Evolutionary conservation across 2,329 filamentous ascomycete genomes (phyloP).

Genomic region (Pseudomassariella vexata): DNA sequence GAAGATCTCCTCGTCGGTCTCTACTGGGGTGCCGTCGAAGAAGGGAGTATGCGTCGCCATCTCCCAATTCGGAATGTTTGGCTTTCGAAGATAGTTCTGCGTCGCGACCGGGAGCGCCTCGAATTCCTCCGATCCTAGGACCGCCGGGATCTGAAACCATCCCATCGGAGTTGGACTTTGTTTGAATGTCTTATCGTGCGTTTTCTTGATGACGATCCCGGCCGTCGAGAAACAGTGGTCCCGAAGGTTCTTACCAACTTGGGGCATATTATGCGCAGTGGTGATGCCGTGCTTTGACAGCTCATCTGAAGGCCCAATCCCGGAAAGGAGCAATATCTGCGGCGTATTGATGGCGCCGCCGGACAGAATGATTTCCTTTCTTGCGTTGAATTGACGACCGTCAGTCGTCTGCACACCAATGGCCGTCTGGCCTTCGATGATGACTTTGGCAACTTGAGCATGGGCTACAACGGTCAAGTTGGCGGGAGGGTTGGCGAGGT

Average conservation of each 20-base stretch:
- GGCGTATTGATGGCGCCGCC: constrained; percentile 20
- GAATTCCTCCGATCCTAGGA: constrained; percentile 11
- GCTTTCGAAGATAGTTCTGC: constrained; percentile 8
- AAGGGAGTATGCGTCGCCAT: constrained; percentile 12
- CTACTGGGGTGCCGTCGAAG: constrained; percentile 3
- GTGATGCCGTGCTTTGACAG: constrained; percentile 16
- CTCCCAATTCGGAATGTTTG: constrained; percentile 13
- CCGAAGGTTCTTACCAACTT: constrained; percentile 21
- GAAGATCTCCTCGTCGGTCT: constrained; percentile 11
- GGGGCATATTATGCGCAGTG: constrained; percentile 15
- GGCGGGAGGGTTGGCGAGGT: constrained; percentile 6
- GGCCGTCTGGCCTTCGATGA: constrained; percentile 14
- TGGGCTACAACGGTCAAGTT: constrained; percentile 10
- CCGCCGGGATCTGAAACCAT: constrained; percentile 28
- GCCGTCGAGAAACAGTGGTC: constrained; percentile 14
- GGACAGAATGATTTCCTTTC: constrained; percentile 20
- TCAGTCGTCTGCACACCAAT: constrained; percentile 8
- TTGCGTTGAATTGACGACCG: constrained; percentile 8
- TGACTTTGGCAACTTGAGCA: constrained; percentile 8
- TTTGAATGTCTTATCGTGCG: constrained; percentile 4
- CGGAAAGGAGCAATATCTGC: constrained; percentile 22
- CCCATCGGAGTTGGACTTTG: constrained; percentile 18
- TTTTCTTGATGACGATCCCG: constrained; percentile 17
- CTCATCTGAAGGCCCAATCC: constrained; percentile 18
- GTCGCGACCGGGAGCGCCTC: constrained; percentile 6